Conservation (phyloP, 805 yeast species). For the Sporopachydermia lactativora region DNA sequence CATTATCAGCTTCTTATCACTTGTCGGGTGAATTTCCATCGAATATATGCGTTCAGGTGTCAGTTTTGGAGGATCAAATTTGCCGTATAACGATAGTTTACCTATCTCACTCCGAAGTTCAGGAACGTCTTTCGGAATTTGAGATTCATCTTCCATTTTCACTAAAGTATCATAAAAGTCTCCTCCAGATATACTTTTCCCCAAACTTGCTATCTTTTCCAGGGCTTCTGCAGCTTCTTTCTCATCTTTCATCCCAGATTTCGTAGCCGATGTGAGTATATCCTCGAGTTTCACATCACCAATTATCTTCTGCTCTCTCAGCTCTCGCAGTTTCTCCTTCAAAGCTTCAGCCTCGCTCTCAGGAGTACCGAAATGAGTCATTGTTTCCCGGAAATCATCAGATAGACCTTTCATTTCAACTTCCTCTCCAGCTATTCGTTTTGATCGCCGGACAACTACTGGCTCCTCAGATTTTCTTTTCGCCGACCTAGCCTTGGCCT, state of each 20-base stretch:
- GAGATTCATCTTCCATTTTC: conserved; percentile 35
- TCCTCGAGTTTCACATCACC: conserved; percentile 58
- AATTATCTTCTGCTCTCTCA: conserved; percentile 42
- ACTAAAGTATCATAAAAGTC: conserved; percentile 21
- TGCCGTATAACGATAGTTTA: conserved; percentile 34
- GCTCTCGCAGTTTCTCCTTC: conserved; percentile 28
- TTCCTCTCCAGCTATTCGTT: conserved; percentile 15
- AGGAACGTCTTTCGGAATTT: conserved; percentile 38
- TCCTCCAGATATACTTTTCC: conserved; percentile 19
- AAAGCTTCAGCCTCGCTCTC: conserved; percentile 14
- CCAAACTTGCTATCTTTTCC: conserved; percentile 15
- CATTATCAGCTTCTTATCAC: conserved; percentile 43
- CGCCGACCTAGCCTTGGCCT: conserved; percentile 15
- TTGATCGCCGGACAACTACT: conserved; percentile 7
- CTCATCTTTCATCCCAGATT: conserved; percentile 18
- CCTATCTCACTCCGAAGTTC: conserved; percentile 40
- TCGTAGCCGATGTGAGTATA: conserved; percentile 21
- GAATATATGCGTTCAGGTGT: conserved; percentile 59
- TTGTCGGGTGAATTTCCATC: conserved; percentile 64
- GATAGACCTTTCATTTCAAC: conserved; percentile 14
- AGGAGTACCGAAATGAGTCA: conserved; percentile 4
- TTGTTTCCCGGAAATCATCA: conserved; percentile 6
- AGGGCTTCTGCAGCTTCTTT: conserved; percentile 25
- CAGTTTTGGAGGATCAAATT: conserved; percentile 54
- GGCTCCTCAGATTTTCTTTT: conserved; percentile 7